Evolutionary conservation across 2,329 filamentous ascomycete genomes (phyloP), one percentile per base, ranked within the genome.

Genomic region (Aspergillus sp.): DNA sequence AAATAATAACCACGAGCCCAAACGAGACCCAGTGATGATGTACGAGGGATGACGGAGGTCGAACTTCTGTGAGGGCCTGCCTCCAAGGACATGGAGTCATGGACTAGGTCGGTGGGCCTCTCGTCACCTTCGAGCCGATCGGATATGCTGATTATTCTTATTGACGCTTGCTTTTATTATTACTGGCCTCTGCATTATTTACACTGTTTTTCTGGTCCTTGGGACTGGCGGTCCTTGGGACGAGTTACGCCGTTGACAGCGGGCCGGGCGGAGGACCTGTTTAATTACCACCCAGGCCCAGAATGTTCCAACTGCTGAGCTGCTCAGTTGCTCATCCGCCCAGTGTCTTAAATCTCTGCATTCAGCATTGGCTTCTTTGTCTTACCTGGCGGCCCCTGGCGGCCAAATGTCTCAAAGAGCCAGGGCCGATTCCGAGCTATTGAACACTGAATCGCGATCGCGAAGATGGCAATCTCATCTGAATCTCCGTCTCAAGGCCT

Each of bases 21-120:
- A 57, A 58, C 50, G 56, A 35, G 54, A 52, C 46, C 56, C 44
- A 50, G 52, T 47, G 55, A 55, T 59, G 55, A 50, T 58, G 61
- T 60, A 61, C 52, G 61, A 64, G 62, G 61, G 62, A 63, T 49
- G 44, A 53, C 39, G 47, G 40, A 47, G 46, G 47, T 15, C 33
- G 12, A 37, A n/a, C 27, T n/a, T 15, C 35, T 37, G 35, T 12
- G 35, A 37, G 35, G 35, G 35, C 35, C 35, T 7, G 21, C 31
- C 35, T 7, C 35, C 35, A 37, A 37, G 35, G 35, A 37, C 33
- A 37, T 27, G 25, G 25, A 31, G 9, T 31, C 4, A 37, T 37
- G 35, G 35, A 37, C 35, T 4, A 37, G 35, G 35, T 2, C 35
- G 15, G 35, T 37, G 35, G 58, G 55, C 50, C 51, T 23, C 33